These are phyloP conservation scores for Sesbania bispinosa DNA, from an alignment of 306 rosid genomes.

Conservation along the genomic window DNA sequence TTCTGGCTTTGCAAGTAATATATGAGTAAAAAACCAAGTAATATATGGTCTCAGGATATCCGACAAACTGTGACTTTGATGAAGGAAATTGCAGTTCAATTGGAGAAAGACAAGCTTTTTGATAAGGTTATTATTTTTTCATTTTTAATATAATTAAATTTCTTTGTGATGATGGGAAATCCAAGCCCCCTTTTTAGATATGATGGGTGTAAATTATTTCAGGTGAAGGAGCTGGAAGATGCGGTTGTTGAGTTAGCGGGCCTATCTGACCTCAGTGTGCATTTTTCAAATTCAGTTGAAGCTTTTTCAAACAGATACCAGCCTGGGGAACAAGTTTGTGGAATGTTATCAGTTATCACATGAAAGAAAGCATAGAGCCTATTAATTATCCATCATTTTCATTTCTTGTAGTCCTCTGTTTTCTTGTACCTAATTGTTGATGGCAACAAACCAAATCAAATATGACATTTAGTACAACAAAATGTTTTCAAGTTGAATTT, in stretches of 20 bases:
- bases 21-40: too few species aligned
- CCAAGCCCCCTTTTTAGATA: too few species aligned
- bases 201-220: conserved; percentile 18
- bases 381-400: conserved; percentile 30
- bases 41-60: conserved; percentile 44
- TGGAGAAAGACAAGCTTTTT: conserved; percentile 58
- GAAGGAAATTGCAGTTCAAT: conserved; percentile 76
- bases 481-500: conserved; percentile 7
- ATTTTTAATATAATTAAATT: too few species aligned
- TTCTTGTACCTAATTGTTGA: conserved; percentile 14
- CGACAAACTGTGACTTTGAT: conserved; percentile 48
- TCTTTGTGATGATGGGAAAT: too few species aligned
- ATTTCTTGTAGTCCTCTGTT: conserved; percentile 11
- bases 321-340: conserved; percentile 64
- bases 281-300: conserved; percentile 59
- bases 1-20: not conserved
- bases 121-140: conserved; percentile 42
- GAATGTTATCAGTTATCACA: conserved; percentile 4
- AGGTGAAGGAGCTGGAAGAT: conserved; percentile 82
- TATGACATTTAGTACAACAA: too few species aligned
- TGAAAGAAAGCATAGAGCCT: too few species aligned
- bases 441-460: conserved; percentile 8
- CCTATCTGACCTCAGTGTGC: conserved; percentile 43
- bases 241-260: conserved; percentile 54
- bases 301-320: conserved; percentile 54